Conservation (phyloP, 2,329 filamentous ascomycete species). For the Hymenoscyphus fraxineus region DNA sequence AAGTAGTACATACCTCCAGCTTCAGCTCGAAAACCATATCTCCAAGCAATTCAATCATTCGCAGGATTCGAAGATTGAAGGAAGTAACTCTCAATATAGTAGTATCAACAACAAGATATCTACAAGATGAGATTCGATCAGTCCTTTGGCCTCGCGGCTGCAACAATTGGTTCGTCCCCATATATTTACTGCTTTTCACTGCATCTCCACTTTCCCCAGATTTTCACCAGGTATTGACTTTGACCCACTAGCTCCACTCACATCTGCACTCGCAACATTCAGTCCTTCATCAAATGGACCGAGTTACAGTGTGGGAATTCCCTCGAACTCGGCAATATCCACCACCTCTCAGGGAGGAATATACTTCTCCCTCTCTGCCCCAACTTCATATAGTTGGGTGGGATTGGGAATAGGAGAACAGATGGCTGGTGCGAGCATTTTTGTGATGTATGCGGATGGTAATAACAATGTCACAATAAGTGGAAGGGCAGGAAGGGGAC, state of each 20-base stretch:
- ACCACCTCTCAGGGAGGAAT: slow-evolving; percentile 50
- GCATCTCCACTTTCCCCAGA: neutral
- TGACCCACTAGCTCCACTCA: slow-evolving; percentile 11
- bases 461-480: slow-evolving; percentile 53
- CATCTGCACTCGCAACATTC: slow-evolving; percentile 23
- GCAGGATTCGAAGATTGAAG: neutral
- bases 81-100: neutral
- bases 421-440: slow-evolving; percentile 56
- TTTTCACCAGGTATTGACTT: neutral
- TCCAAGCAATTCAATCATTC: neutral
- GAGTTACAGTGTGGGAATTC: slow-evolving; percentile 27
- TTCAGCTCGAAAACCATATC: neutral
- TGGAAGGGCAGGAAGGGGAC: slow-evolving; percentile 43
- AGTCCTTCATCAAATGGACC: slow-evolving; percentile 16
- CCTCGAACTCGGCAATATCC: slow-evolving; percentile 38
- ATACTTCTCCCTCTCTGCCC: slow-evolving; percentile 54
- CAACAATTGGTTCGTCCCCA: neutral
- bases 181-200: neutral
- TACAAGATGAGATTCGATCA: slow-evolving; percentile 3
- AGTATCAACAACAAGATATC: neutral
- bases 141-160: neutral
- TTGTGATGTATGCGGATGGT: slow-evolving; percentile 53
- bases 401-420: slow-evolving; percentile 51
- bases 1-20: neutral
- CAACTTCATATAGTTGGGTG: slow-evolving; percentile 52